Evolutionary conservation across 192 early-diverging fungal species (phyloP).

Genomic region (Piromyces finnis): DNA sequence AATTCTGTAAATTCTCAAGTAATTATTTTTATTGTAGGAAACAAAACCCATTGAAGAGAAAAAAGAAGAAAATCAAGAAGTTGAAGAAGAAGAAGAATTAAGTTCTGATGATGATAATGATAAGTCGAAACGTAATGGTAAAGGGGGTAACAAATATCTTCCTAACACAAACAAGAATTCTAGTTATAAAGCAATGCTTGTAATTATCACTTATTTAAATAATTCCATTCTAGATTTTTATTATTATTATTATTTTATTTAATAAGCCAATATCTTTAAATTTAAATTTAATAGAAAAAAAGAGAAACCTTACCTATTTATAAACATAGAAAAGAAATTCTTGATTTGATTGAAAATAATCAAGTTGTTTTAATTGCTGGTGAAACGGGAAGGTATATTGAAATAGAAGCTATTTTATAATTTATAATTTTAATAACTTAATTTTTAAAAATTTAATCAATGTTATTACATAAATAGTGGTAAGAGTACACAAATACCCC

Average conservation of each 20-base stretch:
- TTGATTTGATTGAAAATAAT: slow-evolving; percentile 17
- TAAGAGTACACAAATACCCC: slow-evolving; percentile 67
- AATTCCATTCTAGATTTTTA: too few relatives aligned
- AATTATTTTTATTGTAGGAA: not conserved
- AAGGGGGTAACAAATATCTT: not conserved
- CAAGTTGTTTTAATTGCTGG: slow-evolving; percentile 58
- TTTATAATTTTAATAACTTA: too few relatives aligned
- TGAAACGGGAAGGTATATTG: slow-evolving; percentile 22
- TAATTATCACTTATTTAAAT: not conserved
- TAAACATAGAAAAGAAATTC: slow-evolving; percentile 31
- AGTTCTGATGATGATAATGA: not conserved
- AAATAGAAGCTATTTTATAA: too few relatives aligned
- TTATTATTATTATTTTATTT: not conserved
- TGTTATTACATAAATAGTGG: too few relatives aligned
- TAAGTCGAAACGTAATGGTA: not conserved
- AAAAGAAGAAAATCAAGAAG: not conserved
- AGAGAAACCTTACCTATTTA: slow-evolving; percentile 43
- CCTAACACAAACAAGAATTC: not conserved
- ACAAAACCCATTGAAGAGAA: not conserved
- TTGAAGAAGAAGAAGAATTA: not conserved
- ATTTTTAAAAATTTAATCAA: too few relatives aligned
- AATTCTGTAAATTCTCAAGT: too few relatives aligned
- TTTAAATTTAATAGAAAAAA: too few relatives aligned
- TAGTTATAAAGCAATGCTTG: not conserved
- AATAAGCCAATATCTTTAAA: too few relatives aligned